phyloP scores from a whole-genome alignment of 805 yeast genomes.

The Komagataella phaffii region DNA sequence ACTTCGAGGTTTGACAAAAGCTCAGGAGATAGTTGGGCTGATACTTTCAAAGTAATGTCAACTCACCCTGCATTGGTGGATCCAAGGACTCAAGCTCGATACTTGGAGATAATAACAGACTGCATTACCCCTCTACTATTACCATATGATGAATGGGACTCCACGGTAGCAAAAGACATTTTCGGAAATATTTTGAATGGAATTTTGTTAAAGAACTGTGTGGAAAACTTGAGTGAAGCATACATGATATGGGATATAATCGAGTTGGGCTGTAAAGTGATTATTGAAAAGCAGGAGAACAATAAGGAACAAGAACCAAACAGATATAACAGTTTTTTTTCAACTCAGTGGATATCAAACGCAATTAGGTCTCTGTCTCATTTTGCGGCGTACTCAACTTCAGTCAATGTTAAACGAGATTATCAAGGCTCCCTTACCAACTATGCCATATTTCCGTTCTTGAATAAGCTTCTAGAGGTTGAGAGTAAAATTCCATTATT shows the following conservation, averaged over 20 bases:
- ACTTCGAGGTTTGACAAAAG: slow-evolving; percentile 7
- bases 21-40: neutral
- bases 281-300: neutral
- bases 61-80: neutral
- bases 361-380: slow-evolving; percentile 10
- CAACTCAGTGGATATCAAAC: slow-evolving; percentile 5
- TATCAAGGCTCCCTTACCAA: slow-evolving; percentile 2
- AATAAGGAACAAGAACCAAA: neutral
- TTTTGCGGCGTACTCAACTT: slow-evolving; percentile 15
- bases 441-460: slow-evolving; percentile 7
- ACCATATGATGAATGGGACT: slow-evolving; percentile 26
- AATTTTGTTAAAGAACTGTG: slow-evolving; percentile 23
- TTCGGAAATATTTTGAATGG: slow-evolving; percentile 26
- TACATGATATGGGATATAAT: slow-evolving; percentile 35
- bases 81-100: slow-evolving; percentile 12
- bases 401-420: slow-evolving; percentile 7
- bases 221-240: slow-evolving; percentile 35
- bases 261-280: slow-evolving; percentile 5
- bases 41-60: neutral
- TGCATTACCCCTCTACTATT: slow-evolving; percentile 20
- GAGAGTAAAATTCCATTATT: slow-evolving; percentile 8
- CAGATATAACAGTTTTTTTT: neutral
- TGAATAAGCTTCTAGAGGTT: slow-evolving; percentile 7
- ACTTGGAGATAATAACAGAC: slow-evolving; percentile 20
- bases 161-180: slow-evolving; percentile 23